Percentiles rank a stretch among this genome's conserved stretches.
phyloP scores from a whole-genome alignment of 768 basidiomycete genomes.

The Glaciozyma antarctica region DNA sequence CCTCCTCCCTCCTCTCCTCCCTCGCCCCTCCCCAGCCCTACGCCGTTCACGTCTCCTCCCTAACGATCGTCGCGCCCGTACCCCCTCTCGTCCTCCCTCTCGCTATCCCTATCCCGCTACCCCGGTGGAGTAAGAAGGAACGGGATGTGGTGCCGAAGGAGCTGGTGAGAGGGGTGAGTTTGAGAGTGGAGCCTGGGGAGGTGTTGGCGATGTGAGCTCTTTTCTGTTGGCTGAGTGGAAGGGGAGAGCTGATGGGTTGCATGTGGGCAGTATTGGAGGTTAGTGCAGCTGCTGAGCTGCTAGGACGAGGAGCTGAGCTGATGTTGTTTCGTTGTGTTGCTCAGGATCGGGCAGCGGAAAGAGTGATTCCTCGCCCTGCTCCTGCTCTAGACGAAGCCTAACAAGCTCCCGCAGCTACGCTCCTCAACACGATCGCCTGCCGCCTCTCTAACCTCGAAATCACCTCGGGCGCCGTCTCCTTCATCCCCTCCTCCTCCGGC shows the following conservation, averaged over 20 bases:
- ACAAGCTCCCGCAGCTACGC: slow-evolving; percentile 26
- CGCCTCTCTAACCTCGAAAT: slow-evolving; percentile 17
- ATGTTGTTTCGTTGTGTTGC: neutral
- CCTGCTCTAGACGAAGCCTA: too few relatives aligned
- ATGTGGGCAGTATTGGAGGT: neutral
- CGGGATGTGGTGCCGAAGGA: neutral
- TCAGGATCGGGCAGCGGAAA: too few relatives aligned
- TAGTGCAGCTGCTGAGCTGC: neutral
- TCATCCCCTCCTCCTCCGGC: slow-evolving; percentile 17
- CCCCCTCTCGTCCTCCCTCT: slow-evolving; percentile 20
- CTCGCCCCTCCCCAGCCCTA: slow-evolving; percentile 32
- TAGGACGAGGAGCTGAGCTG: too few relatives aligned
- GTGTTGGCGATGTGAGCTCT: slow-evolving; percentile 41
- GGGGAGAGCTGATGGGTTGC: neutral
- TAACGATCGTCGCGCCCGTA: slow-evolving; percentile 34
- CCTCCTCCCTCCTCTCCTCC: neutral
- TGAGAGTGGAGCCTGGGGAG: slow-evolving; percentile 39
- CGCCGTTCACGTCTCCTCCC: slow-evolving; percentile 27
- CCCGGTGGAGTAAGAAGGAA: neutral
- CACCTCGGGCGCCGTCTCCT: slow-evolving; percentile 31
- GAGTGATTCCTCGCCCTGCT: too few relatives aligned
- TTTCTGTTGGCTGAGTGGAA: too few relatives aligned
- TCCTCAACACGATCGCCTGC: slow-evolving; percentile 38
- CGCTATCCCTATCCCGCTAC: slow-evolving; percentile 28
- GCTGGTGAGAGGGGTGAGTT: slow-evolving; percentile 37